These are phyloP conservation scores for Erigeron philadelphicus DNA, from an alignment of 140 eudicot genomes.

Conservation along the genomic window DNA sequence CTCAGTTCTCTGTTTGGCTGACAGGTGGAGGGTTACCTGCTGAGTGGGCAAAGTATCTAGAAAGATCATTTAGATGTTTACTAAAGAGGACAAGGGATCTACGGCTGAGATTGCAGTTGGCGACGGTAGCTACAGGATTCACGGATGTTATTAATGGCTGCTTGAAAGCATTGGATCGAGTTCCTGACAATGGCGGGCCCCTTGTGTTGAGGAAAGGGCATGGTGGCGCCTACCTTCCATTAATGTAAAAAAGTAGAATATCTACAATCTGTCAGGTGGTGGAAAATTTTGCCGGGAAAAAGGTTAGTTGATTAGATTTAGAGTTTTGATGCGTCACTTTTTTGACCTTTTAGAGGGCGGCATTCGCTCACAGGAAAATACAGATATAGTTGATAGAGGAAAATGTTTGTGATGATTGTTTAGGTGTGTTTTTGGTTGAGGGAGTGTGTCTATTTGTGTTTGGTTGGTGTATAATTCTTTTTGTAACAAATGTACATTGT, in stretches of 20 bases:
- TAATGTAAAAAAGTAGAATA: constrained; percentile 43
- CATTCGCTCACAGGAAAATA: constrained; percentile 12
- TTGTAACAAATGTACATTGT: constrained; percentile 24
- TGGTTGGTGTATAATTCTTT: constrained; percentile 26
- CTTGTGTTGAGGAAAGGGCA: constrained; percentile 95
- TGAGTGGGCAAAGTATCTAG: constrained; percentile 90
- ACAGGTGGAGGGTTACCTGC: constrained; percentile 93
- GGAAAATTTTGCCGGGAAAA: background rate
- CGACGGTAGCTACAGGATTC: constrained; percentile 77
- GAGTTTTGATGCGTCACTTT: constrained; percentile 10
- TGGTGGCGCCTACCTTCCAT: constrained; percentile 96
- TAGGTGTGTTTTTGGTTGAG: constrained; percentile 17
- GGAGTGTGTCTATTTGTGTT: constrained; percentile 20
- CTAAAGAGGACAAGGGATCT: constrained; percentile 77
- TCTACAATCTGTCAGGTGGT: no score
- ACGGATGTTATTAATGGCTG: constrained; percentile 58
- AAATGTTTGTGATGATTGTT: constrained; percentile 30
- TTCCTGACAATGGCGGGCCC: constrained; percentile 90
- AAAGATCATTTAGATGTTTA: constrained; percentile 85
- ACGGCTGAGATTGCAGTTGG: constrained; percentile 67
- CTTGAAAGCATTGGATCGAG: constrained; percentile 66
- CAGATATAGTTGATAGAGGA: constrained; percentile 27
- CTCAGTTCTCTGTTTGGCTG: constrained; percentile 90
- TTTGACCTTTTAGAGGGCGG: constrained; percentile 5
- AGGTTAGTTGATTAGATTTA: constrained; percentile 14